A percentile compares a stretch with the other conserved stretches of the same genome.
phyloP scores from a whole-genome alignment of 495 filamentous ascomycete species.

The Tuber aestivum region DNA sequence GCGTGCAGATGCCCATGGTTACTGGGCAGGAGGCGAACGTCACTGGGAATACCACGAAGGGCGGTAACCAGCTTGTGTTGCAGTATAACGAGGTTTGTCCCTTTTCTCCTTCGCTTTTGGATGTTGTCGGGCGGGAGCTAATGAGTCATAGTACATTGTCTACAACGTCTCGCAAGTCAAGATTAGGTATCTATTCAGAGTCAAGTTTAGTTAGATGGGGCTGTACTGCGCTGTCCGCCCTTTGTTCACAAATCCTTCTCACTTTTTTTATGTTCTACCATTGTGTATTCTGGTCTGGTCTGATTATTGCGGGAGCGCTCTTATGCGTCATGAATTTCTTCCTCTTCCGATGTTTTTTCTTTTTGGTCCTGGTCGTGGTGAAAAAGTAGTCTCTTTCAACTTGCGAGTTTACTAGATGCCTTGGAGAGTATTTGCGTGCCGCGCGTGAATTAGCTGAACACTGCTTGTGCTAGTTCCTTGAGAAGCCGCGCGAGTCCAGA shows the following conservation, averaged over 20 bases:
- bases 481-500: background rate
- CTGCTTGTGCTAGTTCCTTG: background rate
- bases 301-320: background rate
- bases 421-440: background rate
- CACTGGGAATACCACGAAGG: constrained; percentile 19
- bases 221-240: background rate
- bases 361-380: background rate
- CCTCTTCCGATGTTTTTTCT: background rate
- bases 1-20: constrained; percentile 54
- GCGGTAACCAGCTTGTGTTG: constrained; percentile 42
- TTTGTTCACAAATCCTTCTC: background rate
- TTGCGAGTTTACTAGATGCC: background rate
- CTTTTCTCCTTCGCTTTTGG: background rate
- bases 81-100: constrained; percentile 53
- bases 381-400: background rate
- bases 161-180: constrained; percentile 75
- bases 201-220: constrained; percentile 48
- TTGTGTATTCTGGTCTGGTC: no score
- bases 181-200: constrained; percentile 68
- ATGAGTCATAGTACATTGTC: constrained; percentile 56
- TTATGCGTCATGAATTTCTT: background rate
- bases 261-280: background rate
- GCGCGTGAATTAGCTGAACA: background rate
- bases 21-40: constrained; percentile 20
- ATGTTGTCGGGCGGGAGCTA: constrained; percentile 6